A percentile compares a stretch with the other conserved stretches of the same genome.
These are phyloP conservation scores for Quercus alba DNA, from an alignment of 306 rosid genomes.

Conservation along the genomic window DNA sequence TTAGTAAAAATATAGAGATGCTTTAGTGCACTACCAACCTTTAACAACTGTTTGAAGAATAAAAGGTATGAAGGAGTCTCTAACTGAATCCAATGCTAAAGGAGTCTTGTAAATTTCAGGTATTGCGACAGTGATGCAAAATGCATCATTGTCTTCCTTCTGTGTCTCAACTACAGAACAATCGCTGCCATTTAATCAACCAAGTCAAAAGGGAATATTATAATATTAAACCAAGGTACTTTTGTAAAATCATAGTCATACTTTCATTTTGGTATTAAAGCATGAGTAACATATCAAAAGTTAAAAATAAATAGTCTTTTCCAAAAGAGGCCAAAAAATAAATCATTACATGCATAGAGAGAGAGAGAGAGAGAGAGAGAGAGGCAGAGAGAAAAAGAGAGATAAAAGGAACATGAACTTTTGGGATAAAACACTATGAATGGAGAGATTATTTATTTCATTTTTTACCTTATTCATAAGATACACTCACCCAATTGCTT, in stretches of 20 bases:
- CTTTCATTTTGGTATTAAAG: no score
- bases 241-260: no score
- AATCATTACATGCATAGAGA: neutral
- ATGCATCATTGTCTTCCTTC: constrained; percentile 25
- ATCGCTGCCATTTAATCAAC: constrained; percentile 49
- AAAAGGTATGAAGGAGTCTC: constrained; percentile 53
- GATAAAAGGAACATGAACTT: no score
- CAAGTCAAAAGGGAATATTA: constrained; percentile 27
- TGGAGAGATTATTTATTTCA: neutral
- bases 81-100: constrained; percentile 50
- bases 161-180: constrained; percentile 32
- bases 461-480: no score
- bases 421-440: neutral
- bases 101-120: constrained; percentile 39
- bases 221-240: no score
- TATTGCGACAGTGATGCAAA: constrained; percentile 58
- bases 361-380: neutral
- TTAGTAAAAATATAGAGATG: neutral
- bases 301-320: neutral
- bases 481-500: no score
- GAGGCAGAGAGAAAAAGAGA: neutral
- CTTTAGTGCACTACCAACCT: constrained; percentile 48
- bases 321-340: neutral
- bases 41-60: constrained; percentile 58
- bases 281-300: neutral